Evolutionary conservation across 768 basidiomycete species (phyloP).

Genomic region (Hebeloma cylindrosporum): DNA sequence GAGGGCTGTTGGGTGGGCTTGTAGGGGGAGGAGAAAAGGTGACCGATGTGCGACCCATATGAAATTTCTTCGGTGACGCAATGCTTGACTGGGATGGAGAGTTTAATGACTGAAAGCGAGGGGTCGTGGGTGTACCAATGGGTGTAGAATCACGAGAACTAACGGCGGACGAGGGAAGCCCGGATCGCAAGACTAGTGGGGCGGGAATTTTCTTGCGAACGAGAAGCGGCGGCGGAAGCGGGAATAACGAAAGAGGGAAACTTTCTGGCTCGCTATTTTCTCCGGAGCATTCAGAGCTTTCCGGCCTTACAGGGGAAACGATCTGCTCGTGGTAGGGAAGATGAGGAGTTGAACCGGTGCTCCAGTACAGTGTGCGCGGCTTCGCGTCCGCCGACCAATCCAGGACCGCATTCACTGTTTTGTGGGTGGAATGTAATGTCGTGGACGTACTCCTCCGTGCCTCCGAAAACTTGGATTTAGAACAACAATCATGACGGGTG

Average conservation of each 20-base stretch:
- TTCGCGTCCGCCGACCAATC: constrained; percentile 20
- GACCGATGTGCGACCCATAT: constrained; percentile 22
- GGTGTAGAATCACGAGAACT: constrained; percentile 44
- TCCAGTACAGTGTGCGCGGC: constrained; percentile 20
- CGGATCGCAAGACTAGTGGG: constrained; percentile 37
- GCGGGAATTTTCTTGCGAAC: constrained; percentile 38
- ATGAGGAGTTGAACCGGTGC: constrained; percentile 26
- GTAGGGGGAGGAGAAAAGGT: constrained; percentile 31
- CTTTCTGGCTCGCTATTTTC: constrained; percentile 18
- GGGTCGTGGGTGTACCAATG: constrained; percentile 41
- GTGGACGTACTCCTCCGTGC: constrained; percentile 8
- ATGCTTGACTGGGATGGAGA: constrained; percentile 22
- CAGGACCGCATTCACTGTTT: constrained; percentile 19
- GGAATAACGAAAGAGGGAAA: constrained; percentile 35
- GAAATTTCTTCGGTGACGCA: constrained; percentile 22
- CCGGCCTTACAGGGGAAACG: constrained; percentile 11
- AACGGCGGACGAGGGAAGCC: constrained; percentile 31
- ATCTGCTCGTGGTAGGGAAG: constrained; percentile 20
- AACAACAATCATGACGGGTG: constrained; percentile 18
- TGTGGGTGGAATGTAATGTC: constrained; percentile 10
- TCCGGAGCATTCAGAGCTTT: constrained; percentile 16
- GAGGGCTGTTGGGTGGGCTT: constrained; percentile 38
- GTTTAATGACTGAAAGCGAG: constrained; percentile 20
- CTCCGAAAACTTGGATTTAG: constrained; percentile 10
- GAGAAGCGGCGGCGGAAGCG: constrained; percentile 38